phyloP scores from a whole-genome alignment of 352 stramenopile species.

The Phytophthora boehmeriae region DNA sequence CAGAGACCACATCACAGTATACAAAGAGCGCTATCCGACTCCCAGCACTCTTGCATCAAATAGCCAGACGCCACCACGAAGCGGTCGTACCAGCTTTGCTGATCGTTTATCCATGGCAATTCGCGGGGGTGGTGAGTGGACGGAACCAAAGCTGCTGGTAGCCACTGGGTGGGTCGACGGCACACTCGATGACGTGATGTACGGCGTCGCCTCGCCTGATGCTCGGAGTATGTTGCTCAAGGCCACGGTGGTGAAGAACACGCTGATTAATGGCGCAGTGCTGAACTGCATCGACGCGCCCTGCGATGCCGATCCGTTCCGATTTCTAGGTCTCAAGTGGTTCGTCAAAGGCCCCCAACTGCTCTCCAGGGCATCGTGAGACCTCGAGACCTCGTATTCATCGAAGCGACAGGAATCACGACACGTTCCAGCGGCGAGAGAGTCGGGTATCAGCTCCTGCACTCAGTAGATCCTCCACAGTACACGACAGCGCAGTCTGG shows the following conservation, averaged over 20 bases:
- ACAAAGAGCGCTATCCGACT: constrained; percentile 38
- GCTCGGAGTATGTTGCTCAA: constrained; percentile 56
- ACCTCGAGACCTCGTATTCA: constrained; percentile 37
- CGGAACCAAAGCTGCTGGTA: constrained; percentile 40
- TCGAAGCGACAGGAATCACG: constrained; percentile 42
- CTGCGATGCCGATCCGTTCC: constrained; percentile 35
- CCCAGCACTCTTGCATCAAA: constrained; percentile 15
- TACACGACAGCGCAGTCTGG: constrained; percentile 17
- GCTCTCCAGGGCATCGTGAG: constrained; percentile 32
- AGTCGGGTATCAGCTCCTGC: constrained; percentile 42
- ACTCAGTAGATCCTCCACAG: constrained; percentile 35
- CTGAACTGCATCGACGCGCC: constrained; percentile 35
- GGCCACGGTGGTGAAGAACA: constrained; percentile 35
- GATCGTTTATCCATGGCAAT: constrained; percentile 27
- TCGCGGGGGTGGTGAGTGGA: constrained; percentile 32
- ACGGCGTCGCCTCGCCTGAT: constrained; percentile 55
- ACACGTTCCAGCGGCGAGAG: constrained; percentile 27
- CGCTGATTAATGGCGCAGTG: constrained; percentile 36
- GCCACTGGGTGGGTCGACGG: constrained; percentile 47
- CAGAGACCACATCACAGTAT: constrained; percentile 39
- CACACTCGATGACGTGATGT: constrained; percentile 69
- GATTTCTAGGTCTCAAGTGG: constrained; percentile 41
- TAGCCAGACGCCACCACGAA: background rate
- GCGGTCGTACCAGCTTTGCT: background rate
- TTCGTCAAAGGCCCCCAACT: constrained; percentile 31